Base-by-base conservation (phyloP, 495 filamentous ascomycete species). In the Sordaria brevicollis region DNA sequence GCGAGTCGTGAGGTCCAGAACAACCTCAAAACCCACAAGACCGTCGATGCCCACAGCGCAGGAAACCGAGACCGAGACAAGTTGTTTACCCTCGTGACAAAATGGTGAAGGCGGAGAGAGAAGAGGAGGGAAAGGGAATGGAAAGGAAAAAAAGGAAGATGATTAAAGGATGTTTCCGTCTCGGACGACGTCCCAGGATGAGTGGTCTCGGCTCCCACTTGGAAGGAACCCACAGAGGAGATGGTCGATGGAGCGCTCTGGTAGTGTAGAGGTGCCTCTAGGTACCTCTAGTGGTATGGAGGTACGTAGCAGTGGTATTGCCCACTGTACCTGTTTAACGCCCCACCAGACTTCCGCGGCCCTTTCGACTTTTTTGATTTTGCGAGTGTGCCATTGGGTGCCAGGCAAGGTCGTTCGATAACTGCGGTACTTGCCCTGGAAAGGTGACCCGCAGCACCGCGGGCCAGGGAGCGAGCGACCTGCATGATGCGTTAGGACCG, bases 61-160 rank as follows among this genome's bases (percentile, higher is more conserved):
- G 49, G 43, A 29, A 57, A 29, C 49, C 49, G 25, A 62, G 49
- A 62, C 49, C 33, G 25, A 62, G 49, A 31, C 49, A 62, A 15
- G 49, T 31, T 62, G 13, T 62, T 43, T 43, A 37, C 67, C 67
- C 38, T 71, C 62, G 34, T 38, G 37, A 41, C 25, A 8, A 69
- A 36, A 25, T 31, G 11, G 21, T 35, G n/a, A 11, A 34, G 29
- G 36, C 29, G 11, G 65, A 35, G 49, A 21, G 13, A 67, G 66
- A 68, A 35, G 25, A 70, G 34, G 65, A 29, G 19, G 68, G 62
- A 70, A 70, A 65, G 68, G 67, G 69, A 72, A 74, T 31, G 74
- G 69, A 35, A 67, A 71, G 36, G 41, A 71, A 66, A 70, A 72
- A 73, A 68, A 71, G 75, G 70, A 68, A 70, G 70, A 73, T 67